Evolutionary conservation across 2,329 filamentous ascomycete genomes (phyloP).

Genomic region (Botrytis sinoallii): DNA sequence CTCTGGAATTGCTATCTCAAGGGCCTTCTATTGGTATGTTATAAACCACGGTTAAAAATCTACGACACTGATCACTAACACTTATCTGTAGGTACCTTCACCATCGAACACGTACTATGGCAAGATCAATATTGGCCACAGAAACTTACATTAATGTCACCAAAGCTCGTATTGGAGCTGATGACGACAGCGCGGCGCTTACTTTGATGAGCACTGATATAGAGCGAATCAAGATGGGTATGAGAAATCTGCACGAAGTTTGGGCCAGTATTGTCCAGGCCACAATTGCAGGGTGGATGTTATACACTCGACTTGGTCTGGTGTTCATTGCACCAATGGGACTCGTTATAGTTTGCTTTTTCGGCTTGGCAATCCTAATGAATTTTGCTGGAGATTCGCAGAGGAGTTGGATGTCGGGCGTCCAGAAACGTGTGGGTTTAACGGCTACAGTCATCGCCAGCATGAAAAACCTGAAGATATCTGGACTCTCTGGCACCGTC

Average conservation of each 20-base stretch:
- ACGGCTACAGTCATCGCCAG: conserved; percentile 37
- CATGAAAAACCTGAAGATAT: conserved; percentile 43
- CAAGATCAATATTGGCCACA: conserved; percentile 43
- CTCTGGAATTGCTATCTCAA: conserved; percentile 20
- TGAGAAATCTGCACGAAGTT: neutral
- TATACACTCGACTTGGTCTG: conserved; percentile 30
- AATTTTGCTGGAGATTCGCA: conserved; percentile 25
- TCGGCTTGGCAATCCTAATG: conserved; percentile 25
- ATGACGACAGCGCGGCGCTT: conserved; percentile 23
- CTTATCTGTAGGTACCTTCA: conserved; percentile 10
- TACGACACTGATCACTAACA: neutral
- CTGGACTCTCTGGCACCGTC: conserved; percentile 38
- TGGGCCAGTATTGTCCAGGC: conserved; percentile 34
- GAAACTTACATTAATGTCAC: conserved; percentile 49
- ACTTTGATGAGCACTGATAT: conserved; percentile 34
- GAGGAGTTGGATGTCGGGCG: conserved; percentile 23
- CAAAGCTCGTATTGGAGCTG: conserved; percentile 28
- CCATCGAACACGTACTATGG: conserved; percentile 19
- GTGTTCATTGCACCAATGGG: conserved; percentile 42
- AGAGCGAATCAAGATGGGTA: conserved; percentile 21
- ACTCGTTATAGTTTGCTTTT: conserved; percentile 41
- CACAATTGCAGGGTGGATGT: conserved; percentile 38
- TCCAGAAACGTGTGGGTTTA: conserved; percentile 10
- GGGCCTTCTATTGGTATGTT: conserved; percentile 16
- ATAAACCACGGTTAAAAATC: neutral